Percentiles rank a stretch among this genome's conserved stretches.
These are phyloP conservation scores for Colletotrichum somersetense DNA, from an alignment of 2,329 filamentous ascomycete genomes.

Conservation along the genomic window DNA sequence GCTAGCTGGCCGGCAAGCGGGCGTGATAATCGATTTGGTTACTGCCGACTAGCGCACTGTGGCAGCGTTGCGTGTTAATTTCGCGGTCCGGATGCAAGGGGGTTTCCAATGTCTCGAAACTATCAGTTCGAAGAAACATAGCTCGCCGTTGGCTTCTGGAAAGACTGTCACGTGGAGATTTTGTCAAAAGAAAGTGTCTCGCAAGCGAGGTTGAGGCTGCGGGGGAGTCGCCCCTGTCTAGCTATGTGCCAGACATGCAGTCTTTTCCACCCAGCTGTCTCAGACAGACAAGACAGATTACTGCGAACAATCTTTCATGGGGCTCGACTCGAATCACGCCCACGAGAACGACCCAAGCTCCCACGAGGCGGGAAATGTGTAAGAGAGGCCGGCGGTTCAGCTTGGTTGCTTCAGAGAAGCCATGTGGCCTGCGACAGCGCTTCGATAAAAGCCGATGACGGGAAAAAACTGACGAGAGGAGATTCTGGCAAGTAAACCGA, in stretches of 20 bases:
- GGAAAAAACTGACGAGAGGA: not conserved
- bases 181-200: not conserved
- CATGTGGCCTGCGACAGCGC: not conserved
- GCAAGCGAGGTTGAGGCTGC: not conserved
- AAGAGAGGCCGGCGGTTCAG: not conserved
- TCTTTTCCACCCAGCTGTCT: not conserved
- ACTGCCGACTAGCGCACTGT: not conserved
- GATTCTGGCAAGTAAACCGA: not conserved
- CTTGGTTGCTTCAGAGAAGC: not conserved
- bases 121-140: not conserved
- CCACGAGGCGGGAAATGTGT: constrained; percentile 11
- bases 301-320: not conserved
- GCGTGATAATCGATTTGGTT: not conserved
- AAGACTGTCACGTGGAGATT: not conserved
- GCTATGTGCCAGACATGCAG: not conserved
- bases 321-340: not conserved
- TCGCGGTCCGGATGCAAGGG: not conserved
- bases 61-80: not conserved
- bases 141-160: not conserved
- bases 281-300: not conserved
- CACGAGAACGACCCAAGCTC: constrained; percentile 2
- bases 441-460: not conserved
- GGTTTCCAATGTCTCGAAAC: not conserved
- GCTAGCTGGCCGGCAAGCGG: not conserved
- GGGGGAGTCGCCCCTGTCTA: not conserved